phyloP scores from a whole-genome alignment of 805 yeast species.

The Metschnikowia picachoensis region DNA sequence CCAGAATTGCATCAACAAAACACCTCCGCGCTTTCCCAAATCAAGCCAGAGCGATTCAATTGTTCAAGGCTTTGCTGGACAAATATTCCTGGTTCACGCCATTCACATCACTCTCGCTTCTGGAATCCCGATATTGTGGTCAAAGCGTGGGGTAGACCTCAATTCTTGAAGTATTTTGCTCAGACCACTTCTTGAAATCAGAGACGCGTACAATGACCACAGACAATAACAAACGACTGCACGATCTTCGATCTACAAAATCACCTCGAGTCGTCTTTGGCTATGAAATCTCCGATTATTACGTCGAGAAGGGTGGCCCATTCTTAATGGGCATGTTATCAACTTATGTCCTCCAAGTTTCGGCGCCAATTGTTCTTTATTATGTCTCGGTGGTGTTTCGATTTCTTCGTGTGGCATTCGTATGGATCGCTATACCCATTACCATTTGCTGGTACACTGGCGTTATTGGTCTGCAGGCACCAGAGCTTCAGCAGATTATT shows the following conservation, averaged over 20 bases:
- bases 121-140: no score
- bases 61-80: no score
- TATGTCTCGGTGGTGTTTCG: slow-evolving; percentile 19
- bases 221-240: no score
- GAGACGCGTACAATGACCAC: no score
- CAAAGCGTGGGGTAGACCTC: no score
- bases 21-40: background rate
- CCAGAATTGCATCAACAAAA: slow-evolving; percentile 19
- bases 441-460: slow-evolving; percentile 31
- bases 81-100: no score
- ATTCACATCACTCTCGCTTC: no score
- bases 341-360: slow-evolving; percentile 21
- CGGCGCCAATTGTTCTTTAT: slow-evolving; percentile 21
- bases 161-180: no score
- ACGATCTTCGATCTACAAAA: no score
- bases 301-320: slow-evolving; percentile 11
- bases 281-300: background rate
- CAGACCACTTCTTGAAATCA: no score
- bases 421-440: slow-evolving; percentile 25
- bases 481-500: no score
- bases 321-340: slow-evolving; percentile 27
- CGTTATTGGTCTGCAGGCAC: slow-evolving; percentile 3
- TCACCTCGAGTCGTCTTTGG: background rate
- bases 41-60: no score
- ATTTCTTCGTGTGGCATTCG: slow-evolving; percentile 21